phyloP scores from a whole-genome alignment of 805 yeast genomes.

The Candida xiaguanensis region DNA sequence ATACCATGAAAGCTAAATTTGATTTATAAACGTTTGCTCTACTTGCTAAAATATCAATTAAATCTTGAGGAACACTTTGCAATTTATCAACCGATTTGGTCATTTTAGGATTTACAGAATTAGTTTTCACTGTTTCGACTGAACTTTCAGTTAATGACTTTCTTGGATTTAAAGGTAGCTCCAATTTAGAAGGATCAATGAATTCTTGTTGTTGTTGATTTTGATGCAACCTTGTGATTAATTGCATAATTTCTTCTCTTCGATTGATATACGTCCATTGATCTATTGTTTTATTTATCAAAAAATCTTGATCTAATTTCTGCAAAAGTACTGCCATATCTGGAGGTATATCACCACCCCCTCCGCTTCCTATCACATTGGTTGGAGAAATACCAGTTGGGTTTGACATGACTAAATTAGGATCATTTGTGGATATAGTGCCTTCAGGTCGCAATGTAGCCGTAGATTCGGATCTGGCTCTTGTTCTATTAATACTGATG shows the following conservation, averaged over 20 bases:
- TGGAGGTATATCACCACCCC: conserved; percentile 38
- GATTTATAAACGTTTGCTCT: conserved; percentile 61
- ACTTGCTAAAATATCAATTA: conserved; percentile 69
- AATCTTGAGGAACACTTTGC: conserved; percentile 27
- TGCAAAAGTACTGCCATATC: conserved; percentile 42
- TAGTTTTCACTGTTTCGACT: conserved; percentile 11
- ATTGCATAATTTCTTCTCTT: conserved; percentile 41
- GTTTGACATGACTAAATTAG: conserved; percentile 7
- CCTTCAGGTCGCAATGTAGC: conserved; percentile 11
- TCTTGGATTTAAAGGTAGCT: conserved; percentile 64
- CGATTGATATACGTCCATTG: conserved; percentile 46
- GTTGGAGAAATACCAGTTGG: conserved; percentile 14
- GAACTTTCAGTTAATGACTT: conserved; percentile 17
- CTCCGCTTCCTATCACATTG: conserved; percentile 10
- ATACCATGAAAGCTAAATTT: conserved; percentile 65
- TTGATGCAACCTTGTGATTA: conserved; percentile 32
- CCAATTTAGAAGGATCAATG: conserved; percentile 37
- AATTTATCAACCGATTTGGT: background rate
- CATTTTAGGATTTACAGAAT: background rate
- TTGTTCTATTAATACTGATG: background rate
- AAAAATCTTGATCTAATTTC: conserved; percentile 40
- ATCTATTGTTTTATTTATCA: conserved; percentile 37
- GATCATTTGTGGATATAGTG: conserved; percentile 8
- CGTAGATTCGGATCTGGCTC: conserved; percentile 7
- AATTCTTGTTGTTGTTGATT: conserved; percentile 22